Evolutionary conservation across 169 alveolate genomes (phyloP).

Genomic region (Plasmodium gonderi): DNA sequence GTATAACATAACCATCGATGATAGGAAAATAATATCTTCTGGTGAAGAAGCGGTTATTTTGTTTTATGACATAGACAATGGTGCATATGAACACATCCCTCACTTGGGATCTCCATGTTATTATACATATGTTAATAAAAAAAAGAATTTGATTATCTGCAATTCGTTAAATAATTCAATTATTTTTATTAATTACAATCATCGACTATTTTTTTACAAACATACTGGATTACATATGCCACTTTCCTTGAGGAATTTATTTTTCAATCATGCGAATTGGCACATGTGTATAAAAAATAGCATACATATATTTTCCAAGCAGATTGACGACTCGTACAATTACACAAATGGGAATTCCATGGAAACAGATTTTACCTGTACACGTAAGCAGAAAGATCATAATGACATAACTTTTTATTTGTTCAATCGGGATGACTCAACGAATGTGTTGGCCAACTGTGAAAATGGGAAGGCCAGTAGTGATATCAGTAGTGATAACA

Average conservation of each 20-base stretch:
- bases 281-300: neutral
- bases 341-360: neutral
- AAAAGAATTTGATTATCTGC: slow-evolving; percentile 33
- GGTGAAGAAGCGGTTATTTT: slow-evolving; percentile 64
- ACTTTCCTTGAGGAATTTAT: slow-evolving; percentile 5
- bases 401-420: too few species aligned
- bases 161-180: slow-evolving; percentile 12
- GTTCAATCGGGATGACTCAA: neutral
- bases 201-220: slow-evolving; percentile 40
- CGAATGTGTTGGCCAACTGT: neutral
- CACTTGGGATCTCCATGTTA: slow-evolving; percentile 65
- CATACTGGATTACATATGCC: slow-evolving; percentile 49
- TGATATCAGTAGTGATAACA: too few species aligned
- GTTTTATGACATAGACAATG: slow-evolving; percentile 29
- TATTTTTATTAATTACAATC: slow-evolving; percentile 20
- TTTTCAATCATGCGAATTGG: slow-evolving; percentile 2
- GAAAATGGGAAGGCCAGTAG: neutral
- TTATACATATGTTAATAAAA: slow-evolving; percentile 14
- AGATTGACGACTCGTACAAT: slow-evolving; percentile 3
- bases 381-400: neutral
- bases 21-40: slow-evolving; percentile 5
- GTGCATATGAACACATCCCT: neutral
- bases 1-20: slow-evolving; percentile 14
- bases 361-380: neutral
- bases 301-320: neutral